These are phyloP conservation scores for Ceraceosorus guamensis DNA, from an alignment of 1,284 basidiomycete species.

Conservation along the genomic window DNA sequence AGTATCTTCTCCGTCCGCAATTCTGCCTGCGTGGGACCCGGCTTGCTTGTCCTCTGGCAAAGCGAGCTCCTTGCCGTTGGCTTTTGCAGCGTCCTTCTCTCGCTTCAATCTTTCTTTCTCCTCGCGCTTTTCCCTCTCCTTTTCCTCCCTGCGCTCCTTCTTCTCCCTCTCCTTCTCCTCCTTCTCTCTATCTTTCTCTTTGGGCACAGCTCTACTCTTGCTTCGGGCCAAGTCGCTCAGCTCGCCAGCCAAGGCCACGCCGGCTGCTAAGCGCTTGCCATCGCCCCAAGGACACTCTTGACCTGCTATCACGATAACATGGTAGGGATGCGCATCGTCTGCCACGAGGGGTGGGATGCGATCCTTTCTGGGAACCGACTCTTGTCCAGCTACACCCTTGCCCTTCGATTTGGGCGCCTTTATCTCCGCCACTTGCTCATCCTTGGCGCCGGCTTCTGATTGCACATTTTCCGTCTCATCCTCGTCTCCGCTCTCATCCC, in stretches of 20 bases:
- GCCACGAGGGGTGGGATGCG: conserved; percentile 38
- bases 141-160: conserved; percentile 4
- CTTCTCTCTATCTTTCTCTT: conserved; percentile 27
- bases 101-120: not conserved
- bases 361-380: conserved; percentile 24
- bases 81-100: not conserved
- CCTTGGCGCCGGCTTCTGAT: not conserved
- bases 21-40: not conserved
- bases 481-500: conserved; percentile 25
- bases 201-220: conserved; percentile 14
- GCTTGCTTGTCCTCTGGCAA: not conserved
- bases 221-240: conserved; percentile 30
- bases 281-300: conserved; percentile 53
- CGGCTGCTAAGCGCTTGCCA: conserved; percentile 29
- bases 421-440: not conserved
- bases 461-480: not conserved
- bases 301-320: conserved; percentile 70
- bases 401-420: conserved; percentile 6
- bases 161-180: conserved; percentile 13
- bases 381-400: conserved; percentile 28
- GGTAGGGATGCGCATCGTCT: conserved; percentile 61
- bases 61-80: not conserved
- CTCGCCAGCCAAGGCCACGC: conserved; percentile 41
- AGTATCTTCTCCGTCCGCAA: not conserved
- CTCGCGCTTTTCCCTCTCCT: conserved; percentile 1